Evolutionary conservation across 2,329 filamentous ascomycete genomes (phyloP).

Genomic region (Bipolaris oryzae): DNA sequence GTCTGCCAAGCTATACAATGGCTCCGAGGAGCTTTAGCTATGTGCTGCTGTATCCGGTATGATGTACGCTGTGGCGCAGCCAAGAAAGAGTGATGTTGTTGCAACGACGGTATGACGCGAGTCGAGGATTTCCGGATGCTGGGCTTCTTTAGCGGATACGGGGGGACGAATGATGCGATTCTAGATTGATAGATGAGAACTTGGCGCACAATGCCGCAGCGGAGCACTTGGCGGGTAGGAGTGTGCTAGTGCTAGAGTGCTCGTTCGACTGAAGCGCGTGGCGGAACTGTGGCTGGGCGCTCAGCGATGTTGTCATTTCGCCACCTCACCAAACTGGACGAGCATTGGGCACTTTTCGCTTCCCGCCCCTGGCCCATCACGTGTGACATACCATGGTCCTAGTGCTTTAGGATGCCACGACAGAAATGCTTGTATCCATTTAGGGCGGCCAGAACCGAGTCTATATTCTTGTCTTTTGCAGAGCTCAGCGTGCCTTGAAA

Average conservation of each 20-base stretch:
- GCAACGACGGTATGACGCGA: slow-evolving; percentile 25
- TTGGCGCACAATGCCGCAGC: slow-evolving; percentile 14
- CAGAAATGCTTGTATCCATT: neutral
- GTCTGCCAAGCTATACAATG: slow-evolving; percentile 15
- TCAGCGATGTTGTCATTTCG: slow-evolving; percentile 18
- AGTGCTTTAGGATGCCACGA: too few species aligned
- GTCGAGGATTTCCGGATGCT: slow-evolving; percentile 2
- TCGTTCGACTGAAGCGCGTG: slow-evolving; percentile 4
- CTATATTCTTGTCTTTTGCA: neutral
- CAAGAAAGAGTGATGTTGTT: slow-evolving; percentile 14
- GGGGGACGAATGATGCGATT: slow-evolving; percentile 3
- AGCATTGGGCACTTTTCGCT: neutral
- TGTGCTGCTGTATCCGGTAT: slow-evolving; percentile 17
- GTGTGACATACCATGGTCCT: neutral
- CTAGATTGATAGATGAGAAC: slow-evolving; percentile 14
- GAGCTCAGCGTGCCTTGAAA: neutral
- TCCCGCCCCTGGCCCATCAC: neutral
- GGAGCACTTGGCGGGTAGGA: slow-evolving; percentile 15
- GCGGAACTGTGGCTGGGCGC: slow-evolving; percentile 19
- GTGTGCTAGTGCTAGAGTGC: neutral
- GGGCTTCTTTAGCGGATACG: slow-evolving; percentile 2
- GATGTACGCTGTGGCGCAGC: slow-evolving; percentile 15
- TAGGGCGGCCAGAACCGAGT: too few species aligned
- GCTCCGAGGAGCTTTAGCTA: slow-evolving; percentile 8
- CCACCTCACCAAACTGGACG: neutral